Conservation (phyloP, 352 stramenopile species). For the Globisporangium mamillatum region DNA sequence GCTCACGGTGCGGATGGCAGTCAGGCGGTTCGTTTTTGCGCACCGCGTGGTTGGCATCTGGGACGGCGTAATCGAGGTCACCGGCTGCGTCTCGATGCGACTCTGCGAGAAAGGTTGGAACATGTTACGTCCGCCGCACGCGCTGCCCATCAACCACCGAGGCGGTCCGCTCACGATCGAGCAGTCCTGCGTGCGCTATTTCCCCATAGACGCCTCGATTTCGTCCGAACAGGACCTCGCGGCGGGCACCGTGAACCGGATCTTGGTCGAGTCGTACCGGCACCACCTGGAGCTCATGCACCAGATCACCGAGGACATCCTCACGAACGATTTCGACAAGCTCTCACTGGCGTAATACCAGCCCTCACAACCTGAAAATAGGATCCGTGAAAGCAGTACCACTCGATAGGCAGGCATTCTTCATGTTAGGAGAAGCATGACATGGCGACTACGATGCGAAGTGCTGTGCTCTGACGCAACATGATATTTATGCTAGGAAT, state of each 20-base stretch:
- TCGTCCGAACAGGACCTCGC: conserved; percentile 15
- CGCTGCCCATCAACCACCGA: background rate
- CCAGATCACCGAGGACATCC: conserved; percentile 32
- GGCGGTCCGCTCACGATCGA: conserved; percentile 1
- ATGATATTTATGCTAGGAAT: background rate
- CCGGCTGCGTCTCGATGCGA: conserved; percentile 8
- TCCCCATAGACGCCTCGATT: background rate
- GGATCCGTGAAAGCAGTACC: background rate
- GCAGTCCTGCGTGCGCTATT: conserved; percentile 9
- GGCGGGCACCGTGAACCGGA: conserved; percentile 40
- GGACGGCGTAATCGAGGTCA: conserved; percentile 5
- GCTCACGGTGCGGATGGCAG: conserved; percentile 3
- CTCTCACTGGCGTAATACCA: background rate
- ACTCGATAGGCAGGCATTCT: background rate
- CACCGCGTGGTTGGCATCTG: background rate
- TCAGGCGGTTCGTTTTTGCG: background rate
- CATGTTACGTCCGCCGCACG: background rate
- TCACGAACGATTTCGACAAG: conserved; percentile 13
- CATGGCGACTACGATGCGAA: background rate
- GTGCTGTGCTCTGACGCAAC: background rate
- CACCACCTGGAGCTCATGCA: conserved; percentile 14
- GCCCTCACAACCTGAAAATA: background rate
- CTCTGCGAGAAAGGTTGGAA: conserved; percentile 33
- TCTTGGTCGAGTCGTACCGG: conserved; percentile 47
- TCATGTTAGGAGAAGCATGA: too few species aligned